Conservation (phyloP, 768 basidiomycete species). For the Serendipita indica region DNA sequence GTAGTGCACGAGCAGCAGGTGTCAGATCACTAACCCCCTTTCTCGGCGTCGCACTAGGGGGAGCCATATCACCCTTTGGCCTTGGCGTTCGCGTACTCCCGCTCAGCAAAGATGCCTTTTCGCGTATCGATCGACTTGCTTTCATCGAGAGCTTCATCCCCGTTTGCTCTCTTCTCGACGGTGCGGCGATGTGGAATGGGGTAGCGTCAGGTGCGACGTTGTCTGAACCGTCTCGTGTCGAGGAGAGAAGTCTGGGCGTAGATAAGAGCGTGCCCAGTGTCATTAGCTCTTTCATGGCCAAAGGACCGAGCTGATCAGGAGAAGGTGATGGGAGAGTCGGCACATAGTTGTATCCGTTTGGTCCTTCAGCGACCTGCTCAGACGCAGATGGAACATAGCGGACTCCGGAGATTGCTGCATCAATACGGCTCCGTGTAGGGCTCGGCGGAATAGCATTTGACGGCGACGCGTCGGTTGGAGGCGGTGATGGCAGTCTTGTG, state of each 20-base stretch:
- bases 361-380: constrained; percentile 14
- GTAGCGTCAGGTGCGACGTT: constrained; percentile 28
- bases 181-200: constrained; percentile 66
- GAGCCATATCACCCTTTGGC: constrained; percentile 49
- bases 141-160: constrained; percentile 68
- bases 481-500: constrained; percentile 58
- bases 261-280: constrained; percentile 92
- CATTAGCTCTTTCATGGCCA: constrained; percentile 83
- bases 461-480: constrained; percentile 28
- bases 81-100: constrained; percentile 18
- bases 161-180: constrained; percentile 64
- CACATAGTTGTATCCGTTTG: constrained; percentile 53
- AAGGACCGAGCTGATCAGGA: constrained; percentile 62
- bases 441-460: constrained; percentile 55
- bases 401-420: constrained; percentile 78
- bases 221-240: constrained; percentile 36
- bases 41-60: constrained; percentile 68
- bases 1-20: constrained; percentile 65
- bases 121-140: constrained; percentile 67
- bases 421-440: constrained; percentile 79
- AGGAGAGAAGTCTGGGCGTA: constrained; percentile 76
- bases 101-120: constrained; percentile 53
- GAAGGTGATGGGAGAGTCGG: constrained; percentile 79
- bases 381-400: constrained; percentile 12
- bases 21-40: constrained; percentile 65